Evolutionary conservation across 1,284 basidiomycete genomes (phyloP).

Genomic region (Leccinum cinnamomeum): DNA sequence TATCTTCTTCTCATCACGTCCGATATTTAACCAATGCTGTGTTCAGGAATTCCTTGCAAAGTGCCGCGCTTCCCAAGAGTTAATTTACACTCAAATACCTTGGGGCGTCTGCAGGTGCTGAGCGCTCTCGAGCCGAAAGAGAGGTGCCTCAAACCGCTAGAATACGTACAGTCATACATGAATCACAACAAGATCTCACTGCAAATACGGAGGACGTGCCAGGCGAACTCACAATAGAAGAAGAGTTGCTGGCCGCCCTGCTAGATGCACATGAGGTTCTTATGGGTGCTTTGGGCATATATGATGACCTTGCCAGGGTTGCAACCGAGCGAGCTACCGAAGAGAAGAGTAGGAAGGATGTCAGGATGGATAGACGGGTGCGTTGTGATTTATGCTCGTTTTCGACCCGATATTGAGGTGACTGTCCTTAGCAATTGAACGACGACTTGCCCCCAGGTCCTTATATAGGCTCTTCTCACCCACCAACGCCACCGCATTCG

Average conservation of each 20-base stretch:
- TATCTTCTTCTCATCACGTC: not conserved
- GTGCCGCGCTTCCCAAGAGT: constrained; percentile 69
- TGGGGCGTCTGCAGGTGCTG: constrained; percentile 77
- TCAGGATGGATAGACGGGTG: constrained; percentile 56
- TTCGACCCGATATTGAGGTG: not conserved
- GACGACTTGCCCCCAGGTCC: constrained; percentile 25
- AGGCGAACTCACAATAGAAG: constrained; percentile 53
- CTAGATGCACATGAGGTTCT: constrained; percentile 64
- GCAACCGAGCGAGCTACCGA: constrained; percentile 61
- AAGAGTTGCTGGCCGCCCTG: constrained; percentile 61
- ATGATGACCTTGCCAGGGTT: constrained; percentile 68
- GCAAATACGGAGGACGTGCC: constrained; percentile 36
- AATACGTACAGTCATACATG: constrained; percentile 28
- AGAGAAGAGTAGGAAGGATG: constrained; percentile 60
- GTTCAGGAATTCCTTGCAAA: constrained; percentile 71
- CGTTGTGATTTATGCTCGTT: constrained; percentile 24
- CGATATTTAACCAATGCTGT: constrained; percentile 2
- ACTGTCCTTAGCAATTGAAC: constrained; percentile 27
- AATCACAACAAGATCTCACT: constrained; percentile 22
- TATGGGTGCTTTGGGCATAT: constrained; percentile 46
- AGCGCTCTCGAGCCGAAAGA: constrained; percentile 50
- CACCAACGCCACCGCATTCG: constrained; percentile 39
- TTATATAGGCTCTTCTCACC: constrained; percentile 33
- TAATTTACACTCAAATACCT: constrained; percentile 72
- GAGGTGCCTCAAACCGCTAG: constrained; percentile 4